phyloP scores from a whole-genome alignment of 805 yeast genomes.

The Metschnikowia lochheadii region DNA sequence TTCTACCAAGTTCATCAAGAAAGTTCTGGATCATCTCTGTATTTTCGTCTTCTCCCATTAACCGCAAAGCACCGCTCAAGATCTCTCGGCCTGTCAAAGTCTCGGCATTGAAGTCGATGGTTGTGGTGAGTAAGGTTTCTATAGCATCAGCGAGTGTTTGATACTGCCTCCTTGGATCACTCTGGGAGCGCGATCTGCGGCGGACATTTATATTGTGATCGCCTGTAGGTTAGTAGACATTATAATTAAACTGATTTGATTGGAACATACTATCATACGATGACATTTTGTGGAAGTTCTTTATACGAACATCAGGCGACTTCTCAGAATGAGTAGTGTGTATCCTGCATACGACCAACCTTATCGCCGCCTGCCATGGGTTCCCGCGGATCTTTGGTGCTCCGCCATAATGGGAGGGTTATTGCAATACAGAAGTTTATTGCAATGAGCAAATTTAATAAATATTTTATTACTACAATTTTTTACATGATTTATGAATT shows the following conservation, averaged over 20 bases:
- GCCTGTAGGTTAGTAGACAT: constrained; percentile 21
- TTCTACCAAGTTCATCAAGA: constrained; percentile 20
- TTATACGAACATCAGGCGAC: not conserved
- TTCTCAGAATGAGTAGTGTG: not conserved
- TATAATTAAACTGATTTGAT: not conserved
- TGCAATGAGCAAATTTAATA: no score
- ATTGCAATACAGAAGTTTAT: no score
- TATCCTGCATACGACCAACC: not conserved
- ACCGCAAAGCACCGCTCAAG: constrained; percentile 29
- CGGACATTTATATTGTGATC: constrained; percentile 38
- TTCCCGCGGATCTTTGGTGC: not conserved
- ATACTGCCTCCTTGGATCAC: constrained; percentile 23
- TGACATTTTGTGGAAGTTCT: constrained; percentile 26
- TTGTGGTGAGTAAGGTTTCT: constrained; percentile 29
- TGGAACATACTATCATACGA: constrained; percentile 41
- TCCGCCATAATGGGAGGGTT: no score
- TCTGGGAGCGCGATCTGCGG: constrained; percentile 7
- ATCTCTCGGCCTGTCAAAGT: constrained; percentile 19
- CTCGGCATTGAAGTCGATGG: constrained; percentile 9
- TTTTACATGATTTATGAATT: not conserved
- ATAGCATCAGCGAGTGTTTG: constrained; percentile 32
- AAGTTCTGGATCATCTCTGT: constrained; percentile 27
- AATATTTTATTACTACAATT: not conserved
- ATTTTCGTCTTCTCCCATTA: constrained; percentile 29
- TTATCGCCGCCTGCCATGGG: not conserved